Conservation (phyloP, 371 early-diverging fungal genomes). For the Actinomucor elegans region DNA sequence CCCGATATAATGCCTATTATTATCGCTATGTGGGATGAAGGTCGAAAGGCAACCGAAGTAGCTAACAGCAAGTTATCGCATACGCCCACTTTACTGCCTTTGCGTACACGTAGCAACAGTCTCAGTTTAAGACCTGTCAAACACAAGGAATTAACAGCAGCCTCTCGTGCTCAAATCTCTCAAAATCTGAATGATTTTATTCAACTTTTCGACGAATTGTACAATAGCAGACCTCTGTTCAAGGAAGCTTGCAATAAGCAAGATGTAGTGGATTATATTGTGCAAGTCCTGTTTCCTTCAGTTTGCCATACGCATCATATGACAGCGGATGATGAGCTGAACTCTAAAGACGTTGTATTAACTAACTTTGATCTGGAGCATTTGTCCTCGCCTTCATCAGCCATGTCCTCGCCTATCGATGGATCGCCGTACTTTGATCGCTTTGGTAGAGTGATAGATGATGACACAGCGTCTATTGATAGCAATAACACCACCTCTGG, state of each 20-base stretch:
- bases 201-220: conserved; percentile 58
- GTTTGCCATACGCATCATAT: conserved; percentile 48
- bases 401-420: conserved; percentile 17
- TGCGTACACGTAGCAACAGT: conserved; percentile 24
- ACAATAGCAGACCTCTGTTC: conserved; percentile 52
- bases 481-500: neutral
- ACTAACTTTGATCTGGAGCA: conserved; percentile 23
- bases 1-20: conserved; percentile 40
- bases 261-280: conserved; percentile 61
- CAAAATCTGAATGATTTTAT: conserved; percentile 46
- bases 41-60: conserved; percentile 13
- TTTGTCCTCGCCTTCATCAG: conserved; percentile 5
- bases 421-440: conserved; percentile 1
- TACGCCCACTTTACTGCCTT: conserved; percentile 1
- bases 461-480: conserved; percentile 19
- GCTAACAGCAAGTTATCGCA: conserved; percentile 1
- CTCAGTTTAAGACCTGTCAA: neutral
- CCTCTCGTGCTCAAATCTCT: conserved; percentile 2
- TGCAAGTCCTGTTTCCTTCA: conserved; percentile 54
- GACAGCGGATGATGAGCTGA: conserved; percentile 46
- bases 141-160: neutral
- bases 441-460: conserved; percentile 3
- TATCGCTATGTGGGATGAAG: conserved; percentile 32
- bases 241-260: conserved; percentile 53
- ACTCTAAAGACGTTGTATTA: conserved; percentile 40